Percentiles rank a stretch among this genome's conserved stretches.
phyloP scores from a whole-genome alignment of 441 rosid genomes.

The Corymbia citriodora region DNA sequence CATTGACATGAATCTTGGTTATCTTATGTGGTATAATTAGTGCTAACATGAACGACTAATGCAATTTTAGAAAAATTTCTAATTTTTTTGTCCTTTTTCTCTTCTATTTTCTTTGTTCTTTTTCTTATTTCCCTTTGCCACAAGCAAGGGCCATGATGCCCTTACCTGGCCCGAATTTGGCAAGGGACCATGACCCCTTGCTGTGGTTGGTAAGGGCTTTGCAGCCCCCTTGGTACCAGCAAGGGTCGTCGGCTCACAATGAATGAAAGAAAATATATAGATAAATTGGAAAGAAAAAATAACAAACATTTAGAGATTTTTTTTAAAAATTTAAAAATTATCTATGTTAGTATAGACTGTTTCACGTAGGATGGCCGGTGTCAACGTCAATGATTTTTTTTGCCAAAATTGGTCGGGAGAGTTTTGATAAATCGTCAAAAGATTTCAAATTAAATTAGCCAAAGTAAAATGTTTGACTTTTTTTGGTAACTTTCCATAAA shows the following conservation, averaged over 20 bases:
- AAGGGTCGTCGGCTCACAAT: neutral
- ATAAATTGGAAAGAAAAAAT: neutral
- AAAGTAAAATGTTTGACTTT: neutral
- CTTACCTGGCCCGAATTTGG: neutral
- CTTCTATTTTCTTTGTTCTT: neutral
- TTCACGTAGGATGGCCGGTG: fast-evolving
- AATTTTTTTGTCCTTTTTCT: no score
- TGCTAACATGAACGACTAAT: neutral
- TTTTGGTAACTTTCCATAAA: neutral
- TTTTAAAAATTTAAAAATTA: no score
- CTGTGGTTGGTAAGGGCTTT: neutral
- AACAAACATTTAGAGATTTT: neutral
- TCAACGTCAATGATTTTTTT: no score
- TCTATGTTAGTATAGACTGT: neutral
- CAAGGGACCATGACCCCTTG: neutral
- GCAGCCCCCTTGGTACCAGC: fast-evolving
- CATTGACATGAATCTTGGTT: fast-evolving
- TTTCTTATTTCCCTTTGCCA: neutral
- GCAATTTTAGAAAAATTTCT: neutral
- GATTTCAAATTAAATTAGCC: fast-evolving
- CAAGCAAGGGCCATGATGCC: neutral
- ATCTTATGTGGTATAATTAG: fast-evolving
- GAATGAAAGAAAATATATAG: neutral
- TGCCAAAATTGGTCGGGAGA: neutral
- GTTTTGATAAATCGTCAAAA: neutral